Conservation (phyloP, 1,284 basidiomycete species). For the Papiliotrema terrestris region DNA sequence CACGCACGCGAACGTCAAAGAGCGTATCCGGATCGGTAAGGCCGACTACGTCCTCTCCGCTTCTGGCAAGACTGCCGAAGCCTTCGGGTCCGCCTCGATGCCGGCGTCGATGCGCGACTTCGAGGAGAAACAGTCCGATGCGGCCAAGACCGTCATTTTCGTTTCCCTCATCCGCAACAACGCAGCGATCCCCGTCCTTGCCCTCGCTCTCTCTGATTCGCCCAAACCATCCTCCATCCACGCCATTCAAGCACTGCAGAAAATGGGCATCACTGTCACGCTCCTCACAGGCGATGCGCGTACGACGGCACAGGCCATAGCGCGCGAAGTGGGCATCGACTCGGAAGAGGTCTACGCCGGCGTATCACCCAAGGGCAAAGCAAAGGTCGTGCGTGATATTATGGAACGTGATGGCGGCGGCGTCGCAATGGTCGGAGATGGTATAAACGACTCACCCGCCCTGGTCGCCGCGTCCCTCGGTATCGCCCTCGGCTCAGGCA, state of each 20-base stretch:
- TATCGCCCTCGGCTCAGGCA: slow-evolving; percentile 91
- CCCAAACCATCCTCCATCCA: slow-evolving; percentile 77
- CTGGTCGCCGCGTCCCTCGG: slow-evolving; percentile 92
- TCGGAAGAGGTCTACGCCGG: slow-evolving; percentile 77
- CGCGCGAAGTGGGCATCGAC: slow-evolving; percentile 77
- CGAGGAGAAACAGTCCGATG: slow-evolving; percentile 61
- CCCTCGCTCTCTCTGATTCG: slow-evolving; percentile 75
- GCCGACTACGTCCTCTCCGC: slow-evolving; percentile 58
- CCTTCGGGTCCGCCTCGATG: slow-evolving; percentile 37
- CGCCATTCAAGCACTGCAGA: slow-evolving; percentile 71
- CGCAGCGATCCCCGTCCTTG: slow-evolving; percentile 57
- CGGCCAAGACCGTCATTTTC: slow-evolving; percentile 80
- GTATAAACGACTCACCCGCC: slow-evolving; percentile 97
- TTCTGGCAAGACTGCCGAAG: slow-evolving; percentile 27
- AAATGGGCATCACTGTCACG: slow-evolving; percentile 84
- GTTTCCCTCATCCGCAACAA: slow-evolving; percentile 58
- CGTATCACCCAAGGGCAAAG: slow-evolving; percentile 91
- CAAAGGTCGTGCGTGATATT: slow-evolving; percentile 71
- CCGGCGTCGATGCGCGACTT: slow-evolving; percentile 62
- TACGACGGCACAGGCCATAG: slow-evolving; percentile 77
- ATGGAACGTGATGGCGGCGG: slow-evolving; percentile 65
- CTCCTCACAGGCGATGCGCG: slow-evolving; percentile 89
- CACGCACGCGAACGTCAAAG: slow-evolving; percentile 41
- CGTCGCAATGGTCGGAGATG: slow-evolving; percentile 97
- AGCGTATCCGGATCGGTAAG: slow-evolving; percentile 67